phyloP scores from a whole-genome alignment of 1,139 yeast genomes.

The Debaryomyces psychrophilus region DNA sequence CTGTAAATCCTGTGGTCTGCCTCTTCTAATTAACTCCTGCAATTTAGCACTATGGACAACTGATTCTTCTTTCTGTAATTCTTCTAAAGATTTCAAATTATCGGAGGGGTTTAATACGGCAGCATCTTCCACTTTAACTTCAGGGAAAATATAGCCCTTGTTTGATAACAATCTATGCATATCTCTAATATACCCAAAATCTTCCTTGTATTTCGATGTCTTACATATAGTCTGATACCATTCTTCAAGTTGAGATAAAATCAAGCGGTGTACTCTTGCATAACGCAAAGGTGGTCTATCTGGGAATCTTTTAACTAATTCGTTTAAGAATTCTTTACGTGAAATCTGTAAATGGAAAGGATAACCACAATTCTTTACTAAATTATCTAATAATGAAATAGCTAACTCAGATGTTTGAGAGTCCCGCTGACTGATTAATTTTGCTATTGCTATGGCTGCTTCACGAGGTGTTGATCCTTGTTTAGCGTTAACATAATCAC shows the following conservation, averaged over 20 bases:
- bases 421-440: slow-evolving; percentile 78
- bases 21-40: slow-evolving; percentile 93
- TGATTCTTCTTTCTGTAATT: slow-evolving; percentile 88
- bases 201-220: slow-evolving; percentile 88
- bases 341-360: slow-evolving; percentile 95
- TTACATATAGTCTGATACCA: slow-evolving; percentile 97
- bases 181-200: slow-evolving; percentile 87
- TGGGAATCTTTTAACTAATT: slow-evolving; percentile 89
- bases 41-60: slow-evolving; percentile 92
- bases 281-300: slow-evolving; percentile 91
- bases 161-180: slow-evolving; percentile 89
- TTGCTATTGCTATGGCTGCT: slow-evolving; percentile 89
- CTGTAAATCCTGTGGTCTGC: slow-evolving; percentile 91
- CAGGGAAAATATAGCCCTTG: slow-evolving; percentile 92
- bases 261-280: slow-evolving; percentile 78
- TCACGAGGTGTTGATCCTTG: slow-evolving; percentile 92
- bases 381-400: slow-evolving; percentile 68
- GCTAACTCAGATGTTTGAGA: slow-evolving; percentile 75
- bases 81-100: slow-evolving; percentile 83
- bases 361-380: slow-evolving; percentile 97
- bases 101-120: slow-evolving; percentile 95
- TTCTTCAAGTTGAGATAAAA: slow-evolving; percentile 90
- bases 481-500: slow-evolving; percentile 90
- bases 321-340: slow-evolving; percentile 91
- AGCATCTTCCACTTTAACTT: slow-evolving; percentile 84